Percentiles rank a stretch among this genome's conserved stretches.
Conservation (phyloP, 192 early-diverging fungal genomes). For the Coemansia furcata region DNA sequence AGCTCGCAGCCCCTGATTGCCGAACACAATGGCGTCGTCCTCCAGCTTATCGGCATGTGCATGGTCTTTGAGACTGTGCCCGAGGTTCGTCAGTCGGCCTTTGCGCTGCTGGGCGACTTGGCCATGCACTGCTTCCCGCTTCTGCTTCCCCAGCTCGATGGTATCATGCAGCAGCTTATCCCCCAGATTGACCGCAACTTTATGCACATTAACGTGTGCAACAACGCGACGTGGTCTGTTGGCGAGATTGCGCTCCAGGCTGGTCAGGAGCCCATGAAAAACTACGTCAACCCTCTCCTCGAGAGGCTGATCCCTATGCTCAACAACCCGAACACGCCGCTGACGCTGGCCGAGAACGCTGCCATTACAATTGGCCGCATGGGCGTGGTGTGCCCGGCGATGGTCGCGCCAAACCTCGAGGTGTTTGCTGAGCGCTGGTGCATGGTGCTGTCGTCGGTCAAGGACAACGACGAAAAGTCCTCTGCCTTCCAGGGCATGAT, state of each 20-base stretch:
- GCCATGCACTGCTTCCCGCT: slow-evolving; percentile 86
- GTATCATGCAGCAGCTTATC: slow-evolving; percentile 80
- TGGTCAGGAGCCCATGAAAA: slow-evolving; percentile 68
- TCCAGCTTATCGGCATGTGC: slow-evolving; percentile 79
- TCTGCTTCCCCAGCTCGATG: slow-evolving; percentile 75
- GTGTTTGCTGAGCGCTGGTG: slow-evolving; percentile 86
- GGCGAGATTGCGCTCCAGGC: slow-evolving; percentile 94
- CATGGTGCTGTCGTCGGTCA: slow-evolving; percentile 69
- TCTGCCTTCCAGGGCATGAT: slow-evolving; percentile 95
- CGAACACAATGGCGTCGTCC: slow-evolving; percentile 63
- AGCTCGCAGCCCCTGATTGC: slow-evolving; percentile 76
- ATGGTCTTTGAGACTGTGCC: slow-evolving; percentile 64
- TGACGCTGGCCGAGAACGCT: slow-evolving; percentile 89
- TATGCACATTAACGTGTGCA: slow-evolving; percentile 77
- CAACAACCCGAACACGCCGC: slow-evolving; percentile 61
- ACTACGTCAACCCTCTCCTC: slow-evolving; percentile 78
- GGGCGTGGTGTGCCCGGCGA: slow-evolving; percentile 78
- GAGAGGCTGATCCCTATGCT: slow-evolving; percentile 83
- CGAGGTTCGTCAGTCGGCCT: slow-evolving; percentile 93
- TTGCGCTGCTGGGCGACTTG: slow-evolving; percentile 95
- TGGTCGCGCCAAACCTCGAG: slow-evolving; percentile 84
- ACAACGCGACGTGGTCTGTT: slow-evolving; percentile 97
- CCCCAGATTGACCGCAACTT: slow-evolving; percentile 63
- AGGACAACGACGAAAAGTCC: slow-evolving; percentile 96
- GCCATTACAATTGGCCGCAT: slow-evolving; percentile 97